A percentile compares a stretch with the other conserved stretches of the same genome.
These are phyloP conservation scores for Trametes maxima DNA, from an alignment of 768 basidiomycete species.

Conservation along the genomic window DNA sequence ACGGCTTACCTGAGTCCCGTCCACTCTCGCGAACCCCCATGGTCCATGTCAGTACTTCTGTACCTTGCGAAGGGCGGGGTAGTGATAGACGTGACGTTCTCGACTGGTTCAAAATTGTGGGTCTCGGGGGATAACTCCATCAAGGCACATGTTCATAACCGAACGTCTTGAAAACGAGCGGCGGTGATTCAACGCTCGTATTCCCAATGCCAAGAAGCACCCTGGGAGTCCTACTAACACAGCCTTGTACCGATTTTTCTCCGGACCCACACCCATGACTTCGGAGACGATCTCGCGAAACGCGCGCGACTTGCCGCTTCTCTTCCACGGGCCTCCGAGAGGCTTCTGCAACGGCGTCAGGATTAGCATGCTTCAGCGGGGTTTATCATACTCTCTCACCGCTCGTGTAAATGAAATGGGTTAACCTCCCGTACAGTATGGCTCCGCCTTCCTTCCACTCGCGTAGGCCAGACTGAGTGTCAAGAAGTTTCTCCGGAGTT, in stretches of 20 bases:
- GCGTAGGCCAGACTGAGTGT: neutral
- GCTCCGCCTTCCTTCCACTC: neutral
- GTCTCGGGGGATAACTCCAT: neutral
- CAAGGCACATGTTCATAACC: neutral
- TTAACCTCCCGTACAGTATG: neutral
- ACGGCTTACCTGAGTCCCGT: neutral
- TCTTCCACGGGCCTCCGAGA: neutral
- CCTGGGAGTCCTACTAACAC: neutral
- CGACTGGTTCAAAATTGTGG: neutral
- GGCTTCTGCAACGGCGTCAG: neutral
- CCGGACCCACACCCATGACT: slow-evolving; percentile 12
- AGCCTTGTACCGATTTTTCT: slow-evolving; percentile 13
- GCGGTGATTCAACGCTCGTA: neutral
- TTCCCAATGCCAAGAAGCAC: slow-evolving; percentile 11
- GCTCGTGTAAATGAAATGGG: neutral
- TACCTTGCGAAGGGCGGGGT: slow-evolving; percentile 10
- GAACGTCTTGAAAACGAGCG: too few relatives aligned
- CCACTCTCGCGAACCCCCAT: neutral
- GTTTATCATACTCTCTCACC: neutral
- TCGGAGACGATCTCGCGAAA: slow-evolving; percentile 9
- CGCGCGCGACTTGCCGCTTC: neutral
- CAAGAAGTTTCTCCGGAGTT: slow-evolving; percentile 22
- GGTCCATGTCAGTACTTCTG: neutral
- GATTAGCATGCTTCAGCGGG: neutral
- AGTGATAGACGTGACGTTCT: slow-evolving; percentile 12